These are phyloP conservation scores for Aspergillus neoniger DNA, from an alignment of 2,329 filamentous ascomycete genomes.

Conservation along the genomic window DNA sequence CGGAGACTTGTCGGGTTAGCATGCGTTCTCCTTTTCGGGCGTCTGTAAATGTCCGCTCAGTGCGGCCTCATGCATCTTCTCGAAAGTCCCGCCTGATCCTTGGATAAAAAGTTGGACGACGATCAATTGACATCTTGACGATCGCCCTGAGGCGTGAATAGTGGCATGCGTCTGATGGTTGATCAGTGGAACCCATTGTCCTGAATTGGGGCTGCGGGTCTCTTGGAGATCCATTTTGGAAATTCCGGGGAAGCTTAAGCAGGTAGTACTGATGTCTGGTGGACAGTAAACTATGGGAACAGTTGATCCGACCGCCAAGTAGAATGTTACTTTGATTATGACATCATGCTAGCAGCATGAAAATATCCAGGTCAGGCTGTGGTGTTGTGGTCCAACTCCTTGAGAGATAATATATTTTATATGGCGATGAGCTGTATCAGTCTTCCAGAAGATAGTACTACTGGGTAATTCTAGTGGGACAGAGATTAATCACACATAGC, in stretches of 20 bases:
- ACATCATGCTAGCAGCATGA: not conserved
- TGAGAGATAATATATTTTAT: not conserved
- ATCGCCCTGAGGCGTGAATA: not conserved
- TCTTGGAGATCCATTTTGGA: not conserved
- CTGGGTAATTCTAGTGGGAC: not conserved
- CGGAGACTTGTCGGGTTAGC: not conserved
- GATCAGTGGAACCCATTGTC: slow-evolving; percentile 17
- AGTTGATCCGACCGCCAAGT: not conserved
- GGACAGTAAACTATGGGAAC: not conserved
- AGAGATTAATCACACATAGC: too few relatives aligned
- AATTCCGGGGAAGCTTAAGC: not conserved
- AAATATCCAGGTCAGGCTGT: not conserved
- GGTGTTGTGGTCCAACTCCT: too few relatives aligned
- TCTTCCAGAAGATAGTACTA: not conserved
- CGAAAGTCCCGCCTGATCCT: not conserved
- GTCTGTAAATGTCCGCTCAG: not conserved
- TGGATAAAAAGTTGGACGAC: not conserved
- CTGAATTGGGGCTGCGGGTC: slow-evolving; percentile 14
- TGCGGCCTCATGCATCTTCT: not conserved
- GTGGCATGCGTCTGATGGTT: slow-evolving; percentile 11
- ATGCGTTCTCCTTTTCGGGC: not conserved
- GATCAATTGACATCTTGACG: not conserved
- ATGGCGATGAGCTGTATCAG: too few relatives aligned
- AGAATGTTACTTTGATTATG: not conserved
- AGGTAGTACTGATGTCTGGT: not conserved